Evolutionary conservation across 192 early-diverging fungal genomes (phyloP), one percentile per base, ranked within the genome.

Genomic region (Backusella circina): DNA sequence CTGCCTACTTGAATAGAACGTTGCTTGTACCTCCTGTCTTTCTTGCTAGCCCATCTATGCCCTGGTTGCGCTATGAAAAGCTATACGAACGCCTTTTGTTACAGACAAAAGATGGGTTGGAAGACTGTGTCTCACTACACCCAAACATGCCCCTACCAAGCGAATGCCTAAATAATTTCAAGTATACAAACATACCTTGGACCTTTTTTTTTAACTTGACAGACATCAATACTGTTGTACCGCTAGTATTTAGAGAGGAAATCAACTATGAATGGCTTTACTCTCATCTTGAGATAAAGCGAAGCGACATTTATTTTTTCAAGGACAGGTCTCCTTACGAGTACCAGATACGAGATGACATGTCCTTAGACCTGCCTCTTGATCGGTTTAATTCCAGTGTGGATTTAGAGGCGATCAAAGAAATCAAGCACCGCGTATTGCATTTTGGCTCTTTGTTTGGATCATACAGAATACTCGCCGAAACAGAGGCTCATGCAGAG

Each of bases 401-500:
- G 6, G 79, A 85, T 35, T n/a, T 90, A 4, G 10, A 70, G 18
- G 76, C 73, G 0, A 64, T 90, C 7, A 50, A 68, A 38, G 71
- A 78, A 2, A 78, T 80, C 9, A 41, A 66, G 4, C 71, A 84
- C 28, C 73, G 77, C 8, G 75, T 90, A 26, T 61, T 90, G 9
- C 87, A 90, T 65, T 85, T 90, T 80, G 83, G 83, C 7, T 88
- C 87, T 6, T 38, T 88, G 5, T 90, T 86, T 77, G 86, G 83
- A 0, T 80, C 79, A 21, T 80, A 82, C 32, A 72, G 88, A 10
- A 72, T 90, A 4, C 39, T 86, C 0, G 83, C 84, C 9, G 80
- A 88, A 69, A 65, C 77, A 32, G 77, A 77, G 7, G 79, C 83
- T 18, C 80, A 84, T 73, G 77, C 78, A 13, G 68, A 50, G 13